Evolutionary conservation across 441 rosid genomes (phyloP), one percentile per base, ranked within the genome.

Genomic region (California macrophylla): DNA sequence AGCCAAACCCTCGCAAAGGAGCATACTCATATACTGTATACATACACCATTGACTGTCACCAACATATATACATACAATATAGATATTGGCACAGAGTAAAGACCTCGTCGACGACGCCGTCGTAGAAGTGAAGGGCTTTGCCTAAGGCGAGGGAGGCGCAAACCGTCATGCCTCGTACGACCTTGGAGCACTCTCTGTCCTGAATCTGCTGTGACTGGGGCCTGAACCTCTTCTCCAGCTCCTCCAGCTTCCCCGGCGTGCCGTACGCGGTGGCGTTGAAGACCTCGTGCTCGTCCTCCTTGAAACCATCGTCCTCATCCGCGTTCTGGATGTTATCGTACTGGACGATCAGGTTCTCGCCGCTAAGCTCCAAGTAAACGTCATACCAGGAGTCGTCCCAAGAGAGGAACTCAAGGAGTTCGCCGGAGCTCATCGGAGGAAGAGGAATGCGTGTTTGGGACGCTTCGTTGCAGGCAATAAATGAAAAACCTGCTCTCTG

Each of bases 361-460:
- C 79, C 79, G 16, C 71, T 64, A 2, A 72, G 24, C 20, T 61
- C 10, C 7, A 77, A 9, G 7, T 50, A 30, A 0, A 74, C 84
- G 28, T 64, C 70, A 71, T 84, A 84, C 85, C 88, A 84, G 3
- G 90, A 83, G 29, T 81, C 84, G 74, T 84, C 79, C 3, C 16
- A 6, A 1, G 71, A 30, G 0, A 79, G 79, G 77, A 78, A 80
- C 76, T 84, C 85, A 28, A 52, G 8, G 20, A 75, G 64, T 66
- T 40, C 1, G 52, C 18, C 52, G 52, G 52, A 42, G 52, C 18
- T 42, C 52, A 42, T 42, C 1, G 50, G 50, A 40, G 50, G 50
- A 40, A 40, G n/a, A 40, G 50, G 9, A 34, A 34, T 34, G 38
- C 4, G 38, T n/a, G n/a, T n/a, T n/a, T n/a, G n/a, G n/a, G n/a